Conservation (phyloP, 192 early-diverging fungal genomes). For the Backusella luteola region DNA sequence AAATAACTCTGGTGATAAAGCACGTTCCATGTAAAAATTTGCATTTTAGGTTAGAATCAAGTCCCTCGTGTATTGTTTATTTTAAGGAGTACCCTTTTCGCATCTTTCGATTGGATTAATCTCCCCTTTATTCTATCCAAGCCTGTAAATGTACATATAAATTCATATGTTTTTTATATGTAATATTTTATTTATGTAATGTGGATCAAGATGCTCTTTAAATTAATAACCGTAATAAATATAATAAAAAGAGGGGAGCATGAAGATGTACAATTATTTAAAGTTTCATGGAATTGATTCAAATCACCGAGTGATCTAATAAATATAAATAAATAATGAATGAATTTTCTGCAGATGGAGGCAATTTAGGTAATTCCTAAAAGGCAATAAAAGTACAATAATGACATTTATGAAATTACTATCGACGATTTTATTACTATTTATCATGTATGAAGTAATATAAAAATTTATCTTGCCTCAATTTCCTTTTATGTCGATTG, state of each 20-base stretch:
- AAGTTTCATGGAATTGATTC: not conserved
- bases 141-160: not conserved
- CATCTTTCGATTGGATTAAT: not conserved
- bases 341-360: not conserved
- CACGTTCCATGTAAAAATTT: not conserved
- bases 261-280: not conserved
- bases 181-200: not conserved
- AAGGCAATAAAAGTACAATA: not conserved
- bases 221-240: not conserved
- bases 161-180: not conserved
- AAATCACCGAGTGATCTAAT: not conserved
- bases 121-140: not conserved
- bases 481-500: not conserved
- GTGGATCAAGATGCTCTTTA: not conserved
- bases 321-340: not conserved
- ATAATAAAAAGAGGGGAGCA: not conserved
- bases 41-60: not conserved
- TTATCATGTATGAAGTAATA: not conserved
- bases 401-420: not conserved
- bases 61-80: slow-evolving; percentile 4
- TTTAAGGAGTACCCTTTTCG: not conserved
- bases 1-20: not conserved
- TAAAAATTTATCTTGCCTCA: not conserved
- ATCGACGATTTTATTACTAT: not conserved
- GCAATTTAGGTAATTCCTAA: not conserved